Conservation (phyloP, 805 yeast species). For the Kockiozyma suomiensis region DNA sequence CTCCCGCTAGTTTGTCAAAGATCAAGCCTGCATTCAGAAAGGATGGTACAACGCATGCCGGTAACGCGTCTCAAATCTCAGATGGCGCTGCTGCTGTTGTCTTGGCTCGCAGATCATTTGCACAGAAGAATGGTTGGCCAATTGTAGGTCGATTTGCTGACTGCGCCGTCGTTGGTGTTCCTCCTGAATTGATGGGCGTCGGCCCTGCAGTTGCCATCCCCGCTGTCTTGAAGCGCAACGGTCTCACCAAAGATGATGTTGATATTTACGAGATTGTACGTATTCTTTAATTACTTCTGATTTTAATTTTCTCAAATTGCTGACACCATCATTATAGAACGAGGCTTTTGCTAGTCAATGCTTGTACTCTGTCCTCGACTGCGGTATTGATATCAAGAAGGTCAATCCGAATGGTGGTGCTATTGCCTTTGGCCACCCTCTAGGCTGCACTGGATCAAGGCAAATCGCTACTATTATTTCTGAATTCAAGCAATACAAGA, state of each 20-base stretch:
- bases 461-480: constrained; percentile 86
- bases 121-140: constrained; percentile 69
- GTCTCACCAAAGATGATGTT: constrained; percentile 65
- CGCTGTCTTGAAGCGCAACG: constrained; percentile 63
- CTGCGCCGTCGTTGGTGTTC: constrained; percentile 85
- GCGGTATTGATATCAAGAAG: constrained; percentile 66
- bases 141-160: constrained; percentile 79
- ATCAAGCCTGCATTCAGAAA: constrained; percentile 84
- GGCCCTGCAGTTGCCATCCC: constrained; percentile 98
- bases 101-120: constrained; percentile 81
- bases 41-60: constrained; percentile 89
- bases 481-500: constrained; percentile 69
- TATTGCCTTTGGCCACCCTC: constrained; percentile 93
- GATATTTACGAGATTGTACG: constrained; percentile 68
- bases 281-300: background rate
- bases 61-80: constrained; percentile 93
- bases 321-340: constrained; percentile 8
- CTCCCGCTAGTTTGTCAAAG: constrained; percentile 71
- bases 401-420: constrained; percentile 97
- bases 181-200: constrained; percentile 96
- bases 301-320: background rate
- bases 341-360: constrained; percentile 98
- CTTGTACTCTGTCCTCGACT: constrained; percentile 66
- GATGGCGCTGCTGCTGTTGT: constrained; percentile 95
- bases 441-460: constrained; percentile 89